Evolutionary conservation across 2,329 filamentous ascomycete species (phyloP).

Genomic region (Alternaria sp.): DNA sequence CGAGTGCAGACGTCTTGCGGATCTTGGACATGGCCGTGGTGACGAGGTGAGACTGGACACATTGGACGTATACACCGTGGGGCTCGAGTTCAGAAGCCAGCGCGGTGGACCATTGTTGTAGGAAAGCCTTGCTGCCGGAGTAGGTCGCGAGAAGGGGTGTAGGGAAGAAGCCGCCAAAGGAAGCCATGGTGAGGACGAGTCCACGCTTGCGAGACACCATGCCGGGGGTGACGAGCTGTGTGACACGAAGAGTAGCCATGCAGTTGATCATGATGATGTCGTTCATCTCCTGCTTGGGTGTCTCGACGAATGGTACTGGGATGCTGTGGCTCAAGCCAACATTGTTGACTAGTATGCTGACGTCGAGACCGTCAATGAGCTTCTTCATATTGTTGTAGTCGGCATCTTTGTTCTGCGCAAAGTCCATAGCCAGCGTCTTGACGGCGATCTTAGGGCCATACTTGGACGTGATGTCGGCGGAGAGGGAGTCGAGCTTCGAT

Average conservation of each 20-base stretch:
- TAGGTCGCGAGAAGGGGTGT: conserved; percentile 94
- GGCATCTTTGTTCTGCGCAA: conserved; percentile 74
- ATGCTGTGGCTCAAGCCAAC: conserved; percentile 94
- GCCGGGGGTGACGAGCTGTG: conserved; percentile 80
- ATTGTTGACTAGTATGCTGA: conserved; percentile 93
- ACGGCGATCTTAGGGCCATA: conserved; percentile 70
- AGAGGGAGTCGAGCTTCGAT: conserved; percentile 82
- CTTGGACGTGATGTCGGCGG: conserved; percentile 74
- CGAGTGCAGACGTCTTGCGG: conserved; percentile 74
- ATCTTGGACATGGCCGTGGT: conserved; percentile 98
- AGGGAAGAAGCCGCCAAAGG: conserved; percentile 89
- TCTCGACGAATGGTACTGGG: conserved; percentile 85
- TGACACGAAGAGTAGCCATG: conserved; percentile 85
- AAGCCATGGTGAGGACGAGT: conserved; percentile 95
- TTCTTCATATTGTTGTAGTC: conserved; percentile 79
- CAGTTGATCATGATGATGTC: conserved; percentile 97
- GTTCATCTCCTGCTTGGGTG: conserved; percentile 77
- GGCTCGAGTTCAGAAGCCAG: conserved; percentile 82
- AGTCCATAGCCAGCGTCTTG: conserved; percentile 90
- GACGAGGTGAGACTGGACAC: conserved; percentile 90
- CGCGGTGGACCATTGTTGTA: conserved; percentile 93
- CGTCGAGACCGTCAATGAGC: conserved; percentile 74
- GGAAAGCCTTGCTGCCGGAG: conserved; percentile 96
- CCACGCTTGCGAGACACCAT: conserved; percentile 86
- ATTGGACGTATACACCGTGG: conserved; percentile 84